A percentile compares a stretch with the other conserved stretches of the same genome.
Conservation (phyloP, 1,284 basidiomycete genomes). For the Ustilago esculenta region DNA sequence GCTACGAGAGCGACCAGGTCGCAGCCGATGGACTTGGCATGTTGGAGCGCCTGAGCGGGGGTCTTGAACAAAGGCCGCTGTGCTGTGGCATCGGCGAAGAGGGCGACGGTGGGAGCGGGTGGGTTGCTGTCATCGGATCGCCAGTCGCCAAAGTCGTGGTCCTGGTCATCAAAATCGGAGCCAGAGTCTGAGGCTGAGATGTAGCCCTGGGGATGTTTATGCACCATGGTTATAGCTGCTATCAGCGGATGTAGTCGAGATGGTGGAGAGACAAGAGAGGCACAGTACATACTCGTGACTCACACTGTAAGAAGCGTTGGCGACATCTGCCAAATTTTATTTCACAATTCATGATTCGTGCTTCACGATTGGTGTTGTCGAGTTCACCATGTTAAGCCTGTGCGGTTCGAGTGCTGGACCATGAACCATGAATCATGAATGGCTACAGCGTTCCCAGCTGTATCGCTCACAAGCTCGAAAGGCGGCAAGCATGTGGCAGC, state of each 20-base stretch:
- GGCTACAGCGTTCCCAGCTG: no score
- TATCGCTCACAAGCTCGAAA: no score
- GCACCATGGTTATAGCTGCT: conserved; percentile 25
- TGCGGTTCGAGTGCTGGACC: no score
- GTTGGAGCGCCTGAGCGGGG: conserved; percentile 48
- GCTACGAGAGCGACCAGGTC: conserved; percentile 52
- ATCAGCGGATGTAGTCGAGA: not conserved
- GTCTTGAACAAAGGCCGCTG: conserved; percentile 31
- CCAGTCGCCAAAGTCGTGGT: conserved; percentile 53
- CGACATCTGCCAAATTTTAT: no score
- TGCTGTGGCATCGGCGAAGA: conserved; percentile 18
- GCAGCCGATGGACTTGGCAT: conserved; percentile 50
- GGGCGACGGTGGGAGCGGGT: conserved; percentile 17
- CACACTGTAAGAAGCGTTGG: no score
- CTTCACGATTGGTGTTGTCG: no score
- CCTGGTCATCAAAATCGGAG: conserved; percentile 34
- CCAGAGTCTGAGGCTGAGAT: conserved; percentile 16
- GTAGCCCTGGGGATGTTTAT: conserved; percentile 37
- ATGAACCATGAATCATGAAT: no score
- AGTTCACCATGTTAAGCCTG: conserved; percentile 7
- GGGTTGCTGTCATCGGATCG: conserved; percentile 25
- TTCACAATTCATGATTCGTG: no score
- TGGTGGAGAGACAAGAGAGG: not conserved
- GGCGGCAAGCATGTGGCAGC: no score
- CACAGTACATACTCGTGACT: no score